Evolutionary conservation across 768 basidiomycete genomes (phyloP), one percentile per base, ranked within the genome.

Genomic region (Boletus reticulatus): DNA sequence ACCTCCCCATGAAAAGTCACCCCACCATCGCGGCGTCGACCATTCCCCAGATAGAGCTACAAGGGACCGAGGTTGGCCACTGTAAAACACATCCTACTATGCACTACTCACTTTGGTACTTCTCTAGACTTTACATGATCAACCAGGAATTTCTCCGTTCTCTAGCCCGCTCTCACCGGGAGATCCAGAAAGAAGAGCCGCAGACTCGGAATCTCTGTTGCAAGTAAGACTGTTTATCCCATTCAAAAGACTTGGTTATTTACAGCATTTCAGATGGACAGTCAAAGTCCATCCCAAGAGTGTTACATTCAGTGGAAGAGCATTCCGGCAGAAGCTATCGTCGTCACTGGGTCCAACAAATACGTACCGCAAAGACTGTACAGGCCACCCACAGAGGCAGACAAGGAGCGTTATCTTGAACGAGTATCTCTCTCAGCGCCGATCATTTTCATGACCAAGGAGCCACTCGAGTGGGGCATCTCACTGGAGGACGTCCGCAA

Each of bases 401-500:
- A 89, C 64, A 78, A 83, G 34, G 81, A 82, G 37, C 83, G 87
- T 43, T 90, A 89, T 59, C 85, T 89, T 19, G 84, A 89, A 58
- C 83, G 82, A 60, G 81, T 84, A 29, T 66, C 76, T 3, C 75
- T 89, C 44, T 85, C 84, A 55, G 64, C 63, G 1, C 85, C 87
- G 2, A 84, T 89, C 53, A 76, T 80, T 59, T 90, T 89, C 64
- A 75, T 73, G 70, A 77, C 76, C 50, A 74, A 80, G 44, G 71
- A 76, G 44, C 81, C 84, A 8, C 62, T 67, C 7, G 83, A 83
- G 61, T 81, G 76, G 61, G 88, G 87, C 16, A 84, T 89, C 53
- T 71, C 79, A 10, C 74, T 89, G 50, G 63, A 70, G 41, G 87
- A 89, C 55, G 83, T 84, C 10, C 63, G 86, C 59, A 79, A 81